Evolutionary conservation across 177 flowering plant species (phyloP), one percentile per base, ranked within the genome.

Genomic region (Vitis hybrid): DNA sequence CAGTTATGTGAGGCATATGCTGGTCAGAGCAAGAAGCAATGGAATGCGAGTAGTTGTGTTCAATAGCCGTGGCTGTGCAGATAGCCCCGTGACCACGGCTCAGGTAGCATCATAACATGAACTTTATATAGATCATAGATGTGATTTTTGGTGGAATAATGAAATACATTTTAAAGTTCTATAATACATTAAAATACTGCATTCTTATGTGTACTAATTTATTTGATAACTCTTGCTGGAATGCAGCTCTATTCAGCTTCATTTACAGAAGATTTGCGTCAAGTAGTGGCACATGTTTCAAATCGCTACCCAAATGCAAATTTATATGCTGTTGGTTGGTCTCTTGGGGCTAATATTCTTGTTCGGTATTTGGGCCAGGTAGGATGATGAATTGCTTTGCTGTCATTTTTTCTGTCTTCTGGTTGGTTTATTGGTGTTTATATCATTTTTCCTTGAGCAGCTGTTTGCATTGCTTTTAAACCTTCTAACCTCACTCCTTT

Each of bases 241-340:
- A 65, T 85, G 86, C 94, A 95, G 99, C 89, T 95, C 75, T 95
- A 92, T 85, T 95, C 97, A 64, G 97, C 94, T 83, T 90, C 97
- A 62, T 95, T 86, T 82, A 79, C 85, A 12, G 97, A 86, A 75
- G 99, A 95, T 82, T 82, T 89, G 22, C 76, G 85, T 52, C 83
- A 87, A 76, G 96, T 92, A 55, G 90, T 92, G 62, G 77, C 82
- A 7, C 93, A 91, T 74, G 88, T 92, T 53, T 69, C 72, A 11
- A 57, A 17, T 31, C 81, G 86, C 50, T 92, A 87, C 73, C 97
- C 94, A 13, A 77, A 80, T 58, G 91, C 99, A 59, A 90, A 88
- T 62, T 61, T 95, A 54, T 95, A 92, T 85, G 97, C 94, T 44
- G 84, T 79, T 82, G 97, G 97, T 57, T 95, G 99, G 99, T 92